Percentiles rank a stretch among this genome's conserved stretches.
These are phyloP conservation scores for Scedosporium boydii DNA, from an alignment of 2,329 filamentous ascomycete genomes.

Conservation along the genomic window DNA sequence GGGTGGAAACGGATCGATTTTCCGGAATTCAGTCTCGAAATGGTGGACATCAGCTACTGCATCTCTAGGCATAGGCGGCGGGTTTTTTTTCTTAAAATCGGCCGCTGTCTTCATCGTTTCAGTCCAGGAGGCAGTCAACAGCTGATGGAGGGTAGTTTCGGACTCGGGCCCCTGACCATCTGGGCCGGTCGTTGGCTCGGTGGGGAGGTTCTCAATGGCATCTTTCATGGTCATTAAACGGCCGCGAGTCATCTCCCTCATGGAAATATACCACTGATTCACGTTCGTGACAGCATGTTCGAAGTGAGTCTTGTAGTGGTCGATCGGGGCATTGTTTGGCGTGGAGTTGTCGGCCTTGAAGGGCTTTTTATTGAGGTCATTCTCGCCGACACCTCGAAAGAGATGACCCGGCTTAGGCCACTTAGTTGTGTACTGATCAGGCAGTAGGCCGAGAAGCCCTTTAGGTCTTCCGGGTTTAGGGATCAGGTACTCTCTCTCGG, in stretches of 20 bases:
- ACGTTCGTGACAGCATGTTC: neutral
- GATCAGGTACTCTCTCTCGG: neutral
- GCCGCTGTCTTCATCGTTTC: neutral
- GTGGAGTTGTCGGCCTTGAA: neutral
- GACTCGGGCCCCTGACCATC: neutral
- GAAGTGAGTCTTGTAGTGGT: neutral
- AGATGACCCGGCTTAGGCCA: conserved; percentile 1
- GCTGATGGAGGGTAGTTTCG: neutral
- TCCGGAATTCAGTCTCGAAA: conserved; percentile 1
- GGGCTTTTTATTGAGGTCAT: neutral
- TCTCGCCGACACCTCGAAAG: neutral
- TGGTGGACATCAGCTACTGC: neutral
- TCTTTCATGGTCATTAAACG: neutral
- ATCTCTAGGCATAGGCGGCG: neutral
- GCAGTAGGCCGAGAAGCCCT: neutral
- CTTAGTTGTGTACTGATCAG: neutral
- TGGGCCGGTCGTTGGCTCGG: neutral
- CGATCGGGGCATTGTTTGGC: neutral
- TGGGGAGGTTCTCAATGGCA: neutral
- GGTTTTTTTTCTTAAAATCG: neutral
- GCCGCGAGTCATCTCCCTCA: neutral
- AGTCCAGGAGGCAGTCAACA: neutral
- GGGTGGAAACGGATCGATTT: neutral
- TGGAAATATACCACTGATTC: neutral
- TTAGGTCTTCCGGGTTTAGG: neutral